Base-by-base conservation (phyloP, 345 rosid genomes). In the Xanthoceras sorbifolium region DNA sequence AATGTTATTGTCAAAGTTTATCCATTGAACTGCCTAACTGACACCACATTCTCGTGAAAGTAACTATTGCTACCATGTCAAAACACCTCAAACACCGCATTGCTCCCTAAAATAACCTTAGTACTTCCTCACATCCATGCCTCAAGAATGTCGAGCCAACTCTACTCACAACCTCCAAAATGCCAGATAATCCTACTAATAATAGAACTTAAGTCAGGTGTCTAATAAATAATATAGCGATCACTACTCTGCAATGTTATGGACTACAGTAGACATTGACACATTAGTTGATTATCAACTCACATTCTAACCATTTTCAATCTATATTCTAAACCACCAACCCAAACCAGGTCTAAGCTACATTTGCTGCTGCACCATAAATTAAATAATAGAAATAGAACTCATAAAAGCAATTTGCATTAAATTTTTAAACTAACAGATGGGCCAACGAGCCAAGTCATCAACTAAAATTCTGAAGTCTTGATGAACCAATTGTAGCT, bases 1-100 rank as follows among this genome's bases (percentile, higher is more conserved):
- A 52, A 70, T 10, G 74, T n/a, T 32, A 70, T 36, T 26, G 31
- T 70, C 62, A 70, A 70, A 50, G 20, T 28, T 70, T n/a, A 29
- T 20, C 29, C 31, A 22, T 15, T 34, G 70, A 67, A 14, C 15
- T 22, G 40, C n/a, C 28, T 20, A 67, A 36, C 2, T 3, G 32
- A 25, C 31, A 40, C 29, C 50, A 40, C 31, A 44, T 15, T 12
- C 38, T 15, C n/a, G 20, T 28, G 72, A 44, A 50, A 69, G 54
- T 9, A 69, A 69, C 40, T 50, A 69, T 26, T 17, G 23, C 60
- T 9, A 48, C 9, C 72, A 46, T 17, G 14, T 46, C 40, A 52
- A 31, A 48, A 18, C 36, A 50, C 42, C 29, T 68, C 32, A 68
- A 44, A 44, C 18, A 67, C 50, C 22, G 28, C 32, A 67, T 7